Conservation (phyloP, 2,329 filamentous ascomycete genomes). For the Zalaria obscura region DNA sequence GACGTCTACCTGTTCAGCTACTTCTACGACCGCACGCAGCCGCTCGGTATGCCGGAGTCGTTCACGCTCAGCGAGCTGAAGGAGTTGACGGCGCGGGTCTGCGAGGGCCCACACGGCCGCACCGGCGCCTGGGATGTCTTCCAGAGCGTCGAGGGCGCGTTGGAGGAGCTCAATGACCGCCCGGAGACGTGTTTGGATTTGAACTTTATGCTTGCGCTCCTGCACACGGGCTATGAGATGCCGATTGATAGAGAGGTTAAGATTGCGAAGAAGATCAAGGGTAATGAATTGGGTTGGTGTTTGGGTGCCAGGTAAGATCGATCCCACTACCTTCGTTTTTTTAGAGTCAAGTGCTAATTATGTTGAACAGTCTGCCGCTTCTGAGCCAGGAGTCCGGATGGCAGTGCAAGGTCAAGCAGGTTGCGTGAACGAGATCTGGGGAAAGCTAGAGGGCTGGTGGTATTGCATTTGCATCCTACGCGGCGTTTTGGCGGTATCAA, state of each 20-base stretch:
- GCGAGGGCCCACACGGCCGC: slow-evolving; percentile 65
- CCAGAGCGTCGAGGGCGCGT: slow-evolving; percentile 56
- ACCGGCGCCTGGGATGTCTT: slow-evolving; percentile 64
- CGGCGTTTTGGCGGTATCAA: too few species aligned
- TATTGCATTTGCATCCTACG: too few species aligned
- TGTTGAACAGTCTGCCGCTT: slow-evolving; percentile 55
- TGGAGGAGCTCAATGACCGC: slow-evolving; percentile 65
- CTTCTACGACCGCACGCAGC: slow-evolving; percentile 90
- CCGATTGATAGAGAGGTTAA: slow-evolving; percentile 89
- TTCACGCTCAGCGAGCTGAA: slow-evolving; percentile 87
- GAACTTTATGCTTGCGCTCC: slow-evolving; percentile 86
- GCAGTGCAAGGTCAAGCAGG: slow-evolving; percentile 72
- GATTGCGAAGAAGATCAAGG: slow-evolving; percentile 98
- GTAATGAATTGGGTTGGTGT: slow-evolving; percentile 95
- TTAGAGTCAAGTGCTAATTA: slow-evolving; percentile 21
- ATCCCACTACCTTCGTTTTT: neutral
- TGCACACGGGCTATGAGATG: slow-evolving; percentile 97
- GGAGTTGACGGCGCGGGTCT: slow-evolving; percentile 73
- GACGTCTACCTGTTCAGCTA: slow-evolving; percentile 96
- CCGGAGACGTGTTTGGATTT: slow-evolving; percentile 90
- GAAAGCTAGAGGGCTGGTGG: too few species aligned
- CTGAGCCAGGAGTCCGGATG: slow-evolving; percentile 72
- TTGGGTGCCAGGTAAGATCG: slow-evolving; percentile 73
- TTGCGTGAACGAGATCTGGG: slow-evolving; percentile 19
- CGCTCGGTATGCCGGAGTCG: slow-evolving; percentile 94